These are phyloP conservation scores for Spergularia bocconei DNA, from an alignment of 148 eudicot species.

Conservation along the genomic window DNA sequence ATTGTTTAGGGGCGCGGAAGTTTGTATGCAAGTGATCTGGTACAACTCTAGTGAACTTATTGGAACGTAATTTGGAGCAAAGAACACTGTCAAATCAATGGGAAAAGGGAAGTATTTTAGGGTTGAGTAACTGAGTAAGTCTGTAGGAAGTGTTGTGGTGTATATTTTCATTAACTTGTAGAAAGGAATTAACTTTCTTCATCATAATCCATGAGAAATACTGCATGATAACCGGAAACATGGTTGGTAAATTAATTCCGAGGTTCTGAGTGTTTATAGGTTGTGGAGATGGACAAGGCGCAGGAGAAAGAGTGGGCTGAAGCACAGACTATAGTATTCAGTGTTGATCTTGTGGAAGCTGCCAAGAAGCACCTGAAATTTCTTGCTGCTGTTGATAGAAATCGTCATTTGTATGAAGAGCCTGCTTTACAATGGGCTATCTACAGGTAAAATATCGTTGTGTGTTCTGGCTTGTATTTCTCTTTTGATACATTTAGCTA, in stretches of 20 bases:
- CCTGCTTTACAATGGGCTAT: slow-evolving; percentile 64
- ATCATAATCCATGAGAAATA: not conserved
- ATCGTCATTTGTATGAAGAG: slow-evolving; percentile 66
- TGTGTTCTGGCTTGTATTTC: not conserved
- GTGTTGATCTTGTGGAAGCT: slow-evolving; percentile 63
- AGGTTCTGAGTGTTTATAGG: not conserved
- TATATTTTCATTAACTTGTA: no score
- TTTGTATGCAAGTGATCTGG: not conserved
- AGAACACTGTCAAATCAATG: no score
- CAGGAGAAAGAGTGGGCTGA: slow-evolving; percentile 78
- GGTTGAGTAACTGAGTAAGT: no score
- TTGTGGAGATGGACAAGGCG: slow-evolving; percentile 44
- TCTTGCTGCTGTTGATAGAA: slow-evolving; percentile 78
- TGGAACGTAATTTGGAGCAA: not conserved
- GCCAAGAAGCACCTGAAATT: slow-evolving; percentile 73
- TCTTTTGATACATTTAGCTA: not conserved
- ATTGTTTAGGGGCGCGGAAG: not conserved
- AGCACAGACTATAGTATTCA: slow-evolving; percentile 63
- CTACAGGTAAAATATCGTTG: slow-evolving; percentile 43
- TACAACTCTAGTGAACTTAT: not conserved
- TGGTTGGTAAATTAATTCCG: not conserved
- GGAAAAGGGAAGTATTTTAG: no score
- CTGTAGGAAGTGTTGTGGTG: no score
- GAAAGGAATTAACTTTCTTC: not conserved
- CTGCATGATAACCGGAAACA: no score